These are phyloP conservation scores for Cryptococcus sp. DNA, from an alignment of 1,284 basidiomycete genomes.

Conservation along the genomic window DNA sequence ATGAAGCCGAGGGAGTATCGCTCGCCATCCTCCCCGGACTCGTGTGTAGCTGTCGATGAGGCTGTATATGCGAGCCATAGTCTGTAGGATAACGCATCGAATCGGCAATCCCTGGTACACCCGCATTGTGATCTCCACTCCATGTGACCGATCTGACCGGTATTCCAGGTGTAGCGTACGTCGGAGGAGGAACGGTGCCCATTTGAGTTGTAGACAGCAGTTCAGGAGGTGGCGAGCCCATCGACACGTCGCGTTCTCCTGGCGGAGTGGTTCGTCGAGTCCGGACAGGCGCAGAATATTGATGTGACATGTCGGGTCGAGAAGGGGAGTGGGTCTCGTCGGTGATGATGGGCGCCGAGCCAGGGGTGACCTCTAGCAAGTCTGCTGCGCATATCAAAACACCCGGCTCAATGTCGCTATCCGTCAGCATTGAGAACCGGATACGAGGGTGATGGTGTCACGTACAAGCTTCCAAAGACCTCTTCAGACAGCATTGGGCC, in stretches of 20 bases:
- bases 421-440: background rate
- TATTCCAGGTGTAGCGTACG: too few relatives aligned
- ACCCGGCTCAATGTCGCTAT: conserved; percentile 21
- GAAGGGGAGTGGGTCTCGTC: background rate
- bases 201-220: too few relatives aligned
- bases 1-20: background rate
- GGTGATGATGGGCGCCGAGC: background rate
- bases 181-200: too few relatives aligned
- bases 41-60: too few relatives aligned
- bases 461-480: conserved; percentile 16
- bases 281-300: background rate
- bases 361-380: conserved; percentile 1
- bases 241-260: too few relatives aligned
- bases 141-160: too few relatives aligned
- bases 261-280: too few relatives aligned
- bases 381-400: conserved; percentile 25
- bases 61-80: background rate
- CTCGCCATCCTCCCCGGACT: background rate
- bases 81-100: too few relatives aligned
- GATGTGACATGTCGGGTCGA: background rate
- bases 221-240: background rate
- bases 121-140: too few relatives aligned
- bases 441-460: background rate
- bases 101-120: too few relatives aligned
- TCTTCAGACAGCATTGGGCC: conserved; percentile 3